Evolutionary conservation across 2,329 filamentous ascomycete genomes (phyloP), one percentile per base, ranked within the genome.

Genomic region (Sclerotinia minor): DNA sequence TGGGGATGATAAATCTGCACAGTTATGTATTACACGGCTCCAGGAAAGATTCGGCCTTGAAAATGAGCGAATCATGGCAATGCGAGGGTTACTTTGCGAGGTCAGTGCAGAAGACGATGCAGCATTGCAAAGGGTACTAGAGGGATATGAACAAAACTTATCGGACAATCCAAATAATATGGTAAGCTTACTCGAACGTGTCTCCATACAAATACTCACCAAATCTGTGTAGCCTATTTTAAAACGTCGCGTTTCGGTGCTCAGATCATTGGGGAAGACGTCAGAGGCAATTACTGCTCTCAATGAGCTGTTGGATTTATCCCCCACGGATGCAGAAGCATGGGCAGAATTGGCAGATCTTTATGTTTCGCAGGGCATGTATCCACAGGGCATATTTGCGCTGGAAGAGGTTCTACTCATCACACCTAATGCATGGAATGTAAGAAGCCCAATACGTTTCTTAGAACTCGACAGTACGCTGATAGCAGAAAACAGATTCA

Each of bases 401-500:
- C 81, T 97, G 55, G 95, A 99, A 78, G 95, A 99, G 78, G 92
- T 96, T 26, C 79, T 99, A 55, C 82, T 98, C 64, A 83, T 96
- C 68, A 86, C 88, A 65, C 94, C 95, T 5, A 96, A 97, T 81
- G 92, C 94, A 26, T 99, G 95, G 94, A 98, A 96, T 82, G 92
- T 95, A 78, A 78, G 91, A 78, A 69, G 47, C 44, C 67, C 52
- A 29, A 29, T 32, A 60, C n/a, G 35, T 24, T 52, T 26, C 65
- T 47, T 47, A 24, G 29, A 38, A 53, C 35, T 60, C 32, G 24
- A 26, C 24, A 32, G 80, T 71, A 80, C 71, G 67, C 54, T 60
- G 44, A 68, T 11, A 29, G 24, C 52, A 6, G 44, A 65, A 11
- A 8, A 66, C 75, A 95, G 90, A 87, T 96, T 71, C 93, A 97